Percentiles rank a stretch among this genome's conserved stretches.
Conservation (phyloP, 371 early-diverging fungal genomes). For the Mucor circinelloides region DNA sequence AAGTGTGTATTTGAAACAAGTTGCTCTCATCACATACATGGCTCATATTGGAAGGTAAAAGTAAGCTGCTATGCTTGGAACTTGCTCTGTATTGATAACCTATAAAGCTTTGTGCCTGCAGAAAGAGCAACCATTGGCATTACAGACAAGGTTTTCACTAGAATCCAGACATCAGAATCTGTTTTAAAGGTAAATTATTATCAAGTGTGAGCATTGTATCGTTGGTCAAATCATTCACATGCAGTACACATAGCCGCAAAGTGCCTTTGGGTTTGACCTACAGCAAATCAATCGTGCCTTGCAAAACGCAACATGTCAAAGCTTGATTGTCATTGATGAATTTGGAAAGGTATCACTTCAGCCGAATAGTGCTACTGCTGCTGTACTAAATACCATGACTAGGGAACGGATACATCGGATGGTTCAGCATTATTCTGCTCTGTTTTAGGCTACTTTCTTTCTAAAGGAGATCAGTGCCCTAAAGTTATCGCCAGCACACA, state of each 20-base stretch:
- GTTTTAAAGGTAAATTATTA: conserved; percentile 41
- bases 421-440: conserved; percentile 68
- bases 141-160: conserved; percentile 88
- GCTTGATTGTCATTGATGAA: conserved; percentile 69
- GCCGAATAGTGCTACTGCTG: neutral
- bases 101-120: conserved; percentile 91
- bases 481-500: conserved; percentile 65
- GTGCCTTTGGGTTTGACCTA: conserved; percentile 72
- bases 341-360: conserved; percentile 47
- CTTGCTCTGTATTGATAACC: neutral
- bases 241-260: conserved; percentile 52
- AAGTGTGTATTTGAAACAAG: conserved; percentile 79
- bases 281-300: conserved; percentile 67
- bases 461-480: conserved; percentile 38
- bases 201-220: neutral
- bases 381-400: neutral
- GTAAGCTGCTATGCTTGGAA: neutral
- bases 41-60: conserved; percentile 78
- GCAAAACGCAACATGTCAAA: conserved; percentile 49
- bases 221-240: neutral
- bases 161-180: conserved; percentile 66
- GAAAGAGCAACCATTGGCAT: conserved; percentile 78
- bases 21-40: conserved; percentile 74
- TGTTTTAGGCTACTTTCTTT: conserved; percentile 54
- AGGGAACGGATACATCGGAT: conserved; percentile 51